Conservation (phyloP, 257 asterid genomes). For the Lycium barbarum region DNA sequence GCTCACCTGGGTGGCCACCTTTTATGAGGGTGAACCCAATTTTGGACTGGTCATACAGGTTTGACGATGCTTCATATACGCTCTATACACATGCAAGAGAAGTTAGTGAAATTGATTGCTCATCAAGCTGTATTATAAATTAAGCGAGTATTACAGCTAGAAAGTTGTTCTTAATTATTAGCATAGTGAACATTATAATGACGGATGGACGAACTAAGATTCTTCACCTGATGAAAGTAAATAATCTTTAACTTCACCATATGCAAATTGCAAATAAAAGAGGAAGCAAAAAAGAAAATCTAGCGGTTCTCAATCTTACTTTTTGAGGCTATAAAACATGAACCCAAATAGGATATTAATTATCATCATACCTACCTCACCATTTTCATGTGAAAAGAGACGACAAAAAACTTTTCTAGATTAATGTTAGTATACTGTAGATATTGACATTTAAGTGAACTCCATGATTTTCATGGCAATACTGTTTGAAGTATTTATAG, state of each 20-base stretch:
- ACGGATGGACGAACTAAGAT: background rate
- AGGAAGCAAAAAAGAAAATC: background rate
- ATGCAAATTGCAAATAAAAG: background rate
- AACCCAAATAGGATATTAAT: background rate
- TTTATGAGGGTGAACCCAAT: constrained; percentile 98
- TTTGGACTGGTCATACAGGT: constrained; percentile 99
- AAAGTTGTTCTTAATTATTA: background rate
- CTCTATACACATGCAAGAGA: constrained; percentile 2
- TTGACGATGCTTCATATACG: constrained; percentile 16
- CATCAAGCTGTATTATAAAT: constrained; percentile 10
- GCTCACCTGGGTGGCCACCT: constrained; percentile 97
- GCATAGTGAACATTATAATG: background rate
- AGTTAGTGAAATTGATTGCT: constrained; percentile 1
- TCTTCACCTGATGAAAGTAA: background rate
- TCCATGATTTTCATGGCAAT: constrained; percentile 13
- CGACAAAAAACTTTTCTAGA: background rate
- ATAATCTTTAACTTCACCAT: constrained; percentile 15
- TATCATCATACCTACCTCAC: background rate
- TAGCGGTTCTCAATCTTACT: background rate
- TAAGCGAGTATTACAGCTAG: background rate
- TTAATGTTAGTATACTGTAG: background rate
- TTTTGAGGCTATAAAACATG: background rate
- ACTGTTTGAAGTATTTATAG: background rate
- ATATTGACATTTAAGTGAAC: background rate
- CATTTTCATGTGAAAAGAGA: constrained; percentile 1